Percentiles rank a stretch among this genome's conserved stretches.
Conservation (phyloP, 352 stramenopile genomes). For the Pythium aquatile region DNA sequence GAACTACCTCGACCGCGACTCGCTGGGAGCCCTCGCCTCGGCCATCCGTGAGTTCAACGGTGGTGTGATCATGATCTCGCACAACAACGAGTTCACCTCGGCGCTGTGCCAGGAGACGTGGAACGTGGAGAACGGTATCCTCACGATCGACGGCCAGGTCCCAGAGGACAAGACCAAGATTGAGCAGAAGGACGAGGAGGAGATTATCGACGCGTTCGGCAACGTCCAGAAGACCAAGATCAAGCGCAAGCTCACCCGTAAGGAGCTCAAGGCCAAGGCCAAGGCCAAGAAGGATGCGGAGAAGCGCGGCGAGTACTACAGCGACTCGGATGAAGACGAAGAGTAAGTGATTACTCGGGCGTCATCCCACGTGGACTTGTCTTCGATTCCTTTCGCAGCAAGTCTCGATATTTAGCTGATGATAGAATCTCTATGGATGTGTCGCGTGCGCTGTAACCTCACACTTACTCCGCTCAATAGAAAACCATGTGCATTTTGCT, state of each 20-base stretch:
- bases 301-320: constrained; percentile 80
- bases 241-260: constrained; percentile 89
- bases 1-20: constrained; percentile 97
- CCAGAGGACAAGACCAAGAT: constrained; percentile 90
- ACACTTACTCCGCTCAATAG: constrained; percentile 19
- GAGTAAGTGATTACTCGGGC: constrained; percentile 35
- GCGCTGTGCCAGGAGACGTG: constrained; percentile 94
- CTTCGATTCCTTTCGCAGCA: constrained; percentile 31
- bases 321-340: constrained; percentile 64
- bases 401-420: constrained; percentile 33
- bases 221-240: constrained; percentile 88
- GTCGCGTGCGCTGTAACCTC: constrained; percentile 30
- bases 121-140: constrained; percentile 88
- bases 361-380: constrained; percentile 29
- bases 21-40: constrained; percentile 92
- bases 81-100: constrained; percentile 97
- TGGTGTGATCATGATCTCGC: constrained; percentile 97
- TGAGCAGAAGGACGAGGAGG: constrained; percentile 88
- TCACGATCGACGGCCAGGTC: constrained; percentile 85
- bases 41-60: constrained; percentile 97
- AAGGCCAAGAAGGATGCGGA: constrained; percentile 89
- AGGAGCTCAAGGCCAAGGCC: constrained; percentile 86
- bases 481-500: constrained; percentile 6
- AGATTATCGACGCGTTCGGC: constrained; percentile 77
- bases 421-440: constrained; percentile 33